Evolutionary conservation across 1,284 basidiomycete genomes (phyloP).

Genomic region (Sanghuangporus sanghuang): DNA sequence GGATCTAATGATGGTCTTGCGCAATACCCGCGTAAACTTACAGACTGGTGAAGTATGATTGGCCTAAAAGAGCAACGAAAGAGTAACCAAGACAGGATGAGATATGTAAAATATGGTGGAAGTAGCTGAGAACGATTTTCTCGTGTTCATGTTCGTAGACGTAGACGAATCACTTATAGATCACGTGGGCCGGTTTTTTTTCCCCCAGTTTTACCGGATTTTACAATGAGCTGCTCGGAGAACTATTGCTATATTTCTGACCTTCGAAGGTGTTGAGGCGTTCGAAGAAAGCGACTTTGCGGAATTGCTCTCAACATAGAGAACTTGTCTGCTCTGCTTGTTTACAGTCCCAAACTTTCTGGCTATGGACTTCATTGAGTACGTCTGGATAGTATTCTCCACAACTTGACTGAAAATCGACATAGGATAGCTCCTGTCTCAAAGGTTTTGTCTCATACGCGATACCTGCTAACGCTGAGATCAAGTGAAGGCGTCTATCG

Average conservation of each 20-base stretch:
- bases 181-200: no score
- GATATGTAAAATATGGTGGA: neutral
- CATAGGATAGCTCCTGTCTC: constrained; percentile 45
- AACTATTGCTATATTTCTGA: no score
- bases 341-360: neutral
- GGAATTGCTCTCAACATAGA: no score
- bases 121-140: no score
- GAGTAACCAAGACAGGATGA: neutral
- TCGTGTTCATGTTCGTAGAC: no score
- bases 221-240: no score
- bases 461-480: constrained; percentile 64
- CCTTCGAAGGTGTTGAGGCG: no score
- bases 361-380: constrained; percentile 13
- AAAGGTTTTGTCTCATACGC: constrained; percentile 55
- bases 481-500: constrained; percentile 62
- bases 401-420: constrained; percentile 2
- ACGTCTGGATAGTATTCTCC: neutral
- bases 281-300: no score
- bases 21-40: neutral
- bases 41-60: neutral
- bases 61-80: neutral
- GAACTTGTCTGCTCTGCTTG: no score
- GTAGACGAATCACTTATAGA: no score
- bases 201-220: no score
- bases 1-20: neutral